These are phyloP conservation scores for Ailanthus altissimus DNA, from an alignment of 345 rosid species.

Conservation along the genomic window DNA sequence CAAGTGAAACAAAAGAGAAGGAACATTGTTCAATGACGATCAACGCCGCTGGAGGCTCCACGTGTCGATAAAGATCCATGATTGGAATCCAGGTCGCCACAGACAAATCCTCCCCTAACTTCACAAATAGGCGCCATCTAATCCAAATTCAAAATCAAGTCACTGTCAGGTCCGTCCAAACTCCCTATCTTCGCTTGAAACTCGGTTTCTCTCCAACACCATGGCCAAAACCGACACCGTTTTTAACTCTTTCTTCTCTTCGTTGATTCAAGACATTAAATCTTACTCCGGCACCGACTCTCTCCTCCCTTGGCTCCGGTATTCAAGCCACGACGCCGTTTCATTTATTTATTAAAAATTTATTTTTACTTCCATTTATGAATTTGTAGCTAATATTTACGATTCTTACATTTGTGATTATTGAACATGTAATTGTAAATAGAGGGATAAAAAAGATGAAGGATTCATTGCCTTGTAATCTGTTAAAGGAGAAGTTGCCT, in stretches of 20 bases:
- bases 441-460: slow-evolving; percentile 82
- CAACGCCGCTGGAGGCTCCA: neutral
- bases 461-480: slow-evolving; percentile 52
- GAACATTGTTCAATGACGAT: no score
- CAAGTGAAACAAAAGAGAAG: no score
- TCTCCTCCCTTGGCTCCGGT: slow-evolving; percentile 95
- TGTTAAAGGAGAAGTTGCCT: slow-evolving; percentile 76
- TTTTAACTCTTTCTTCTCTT: slow-evolving; percentile 54
- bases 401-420: neutral
- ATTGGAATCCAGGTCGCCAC: neutral
- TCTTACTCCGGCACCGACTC: slow-evolving; percentile 80
- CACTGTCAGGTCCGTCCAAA: neutral
- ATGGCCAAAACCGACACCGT: slow-evolving; percentile 27
- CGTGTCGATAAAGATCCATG: neutral
- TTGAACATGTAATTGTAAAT: neutral
- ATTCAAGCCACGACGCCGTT: slow-evolving; percentile 16
- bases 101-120: neutral
- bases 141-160: slow-evolving; percentile 17
- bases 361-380: neutral
- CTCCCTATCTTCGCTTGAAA: neutral
- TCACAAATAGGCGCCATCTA: slow-evolving; percentile 7
- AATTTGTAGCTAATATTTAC: neutral
- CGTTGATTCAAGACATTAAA: slow-evolving; percentile 74
- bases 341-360: neutral
- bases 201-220: neutral